These are phyloP conservation scores for Tulasnella sp. DNA, from an alignment of 768 basidiomycete species.

Conservation along the genomic window DNA sequence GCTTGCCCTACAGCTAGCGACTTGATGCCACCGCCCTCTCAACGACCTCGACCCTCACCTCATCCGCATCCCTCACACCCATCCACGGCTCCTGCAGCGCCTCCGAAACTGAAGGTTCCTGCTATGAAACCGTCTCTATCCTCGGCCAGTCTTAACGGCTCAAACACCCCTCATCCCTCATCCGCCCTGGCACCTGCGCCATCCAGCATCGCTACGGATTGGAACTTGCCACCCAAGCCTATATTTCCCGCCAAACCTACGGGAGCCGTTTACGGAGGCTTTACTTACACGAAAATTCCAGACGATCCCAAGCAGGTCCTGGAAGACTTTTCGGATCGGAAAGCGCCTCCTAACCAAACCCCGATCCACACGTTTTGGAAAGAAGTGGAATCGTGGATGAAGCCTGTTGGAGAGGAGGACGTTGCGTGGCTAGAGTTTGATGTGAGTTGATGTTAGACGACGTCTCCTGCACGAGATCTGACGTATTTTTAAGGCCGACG, in stretches of 20 bases:
- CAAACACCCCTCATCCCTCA: background rate
- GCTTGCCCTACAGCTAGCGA: background rate
- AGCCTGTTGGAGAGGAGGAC: constrained; percentile 88
- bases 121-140: background rate
- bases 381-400: constrained; percentile 81
- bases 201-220: constrained; percentile 10
- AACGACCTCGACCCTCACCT: constrained; percentile 13
- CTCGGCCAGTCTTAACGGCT: background rate
- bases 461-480: background rate
- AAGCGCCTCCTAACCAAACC: constrained; percentile 53
- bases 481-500: constrained; percentile 41
- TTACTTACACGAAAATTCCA: constrained; percentile 28
- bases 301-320: constrained; percentile 68
- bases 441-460: constrained; percentile 26
- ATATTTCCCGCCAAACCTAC: background rate
- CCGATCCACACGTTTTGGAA: constrained; percentile 61
- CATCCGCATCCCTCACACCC: constrained; percentile 1
- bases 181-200: background rate
- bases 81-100: constrained; percentile 7
- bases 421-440: constrained; percentile 85
- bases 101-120: background rate
- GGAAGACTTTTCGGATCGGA: constrained; percentile 82
- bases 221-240: constrained; percentile 2
- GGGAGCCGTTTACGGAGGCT: constrained; percentile 1
- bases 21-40: constrained; percentile 12